Evolutionary conservation across 2,329 filamentous ascomycete genomes (phyloP), one percentile per base, ranked within the genome.

Genomic region (Sporothrix dimorphospora): DNA sequence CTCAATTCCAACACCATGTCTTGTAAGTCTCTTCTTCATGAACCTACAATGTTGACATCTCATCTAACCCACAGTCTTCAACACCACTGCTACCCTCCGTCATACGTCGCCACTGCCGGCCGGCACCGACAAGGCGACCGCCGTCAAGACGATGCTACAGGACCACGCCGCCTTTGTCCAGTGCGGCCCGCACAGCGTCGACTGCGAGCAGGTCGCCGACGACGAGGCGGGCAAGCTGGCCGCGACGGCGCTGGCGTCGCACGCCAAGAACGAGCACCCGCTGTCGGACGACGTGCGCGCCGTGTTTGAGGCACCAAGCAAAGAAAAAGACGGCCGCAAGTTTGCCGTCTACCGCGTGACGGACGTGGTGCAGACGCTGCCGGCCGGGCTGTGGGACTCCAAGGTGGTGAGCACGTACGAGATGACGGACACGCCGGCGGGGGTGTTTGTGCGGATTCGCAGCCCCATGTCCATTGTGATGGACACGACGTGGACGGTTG

Each of bases 361-460:
- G 7, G 85, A 86, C 74, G 79, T 82, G 49, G 81, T 87, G 8
- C 85, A 87, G 75, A 81, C 85, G 49, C 80, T 88, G 30, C 86
- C 86, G 3, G 85, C 85, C 16, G 86, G 86, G 2, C 80, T 89
- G 38, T 88, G 85, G 86, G 85, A 86, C 76, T 84, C 82, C 69
- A 83, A 85, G 65, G 84, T 88, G 7, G 81, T 85, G 69, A 88
- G 86, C 79, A 83, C 78, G 6, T 86, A 87, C 76, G 86, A 88
- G 78, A 85, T 88, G 73, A 83, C 85, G 21, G 79, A 87, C 73
- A 79, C 85, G 21, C 79, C 80, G 38, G 14, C 19, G 5, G 87
- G 87, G 21, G 76, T 86, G 7, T 88, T 87, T 77, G 84, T 86
- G 55, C 79, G 86, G 11, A 84, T 88, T 70, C 80, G 80, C 57